Base-by-base conservation (phyloP, 2,329 filamentous ascomycete species). In the Colletotrichum tropicicola region DNA sequence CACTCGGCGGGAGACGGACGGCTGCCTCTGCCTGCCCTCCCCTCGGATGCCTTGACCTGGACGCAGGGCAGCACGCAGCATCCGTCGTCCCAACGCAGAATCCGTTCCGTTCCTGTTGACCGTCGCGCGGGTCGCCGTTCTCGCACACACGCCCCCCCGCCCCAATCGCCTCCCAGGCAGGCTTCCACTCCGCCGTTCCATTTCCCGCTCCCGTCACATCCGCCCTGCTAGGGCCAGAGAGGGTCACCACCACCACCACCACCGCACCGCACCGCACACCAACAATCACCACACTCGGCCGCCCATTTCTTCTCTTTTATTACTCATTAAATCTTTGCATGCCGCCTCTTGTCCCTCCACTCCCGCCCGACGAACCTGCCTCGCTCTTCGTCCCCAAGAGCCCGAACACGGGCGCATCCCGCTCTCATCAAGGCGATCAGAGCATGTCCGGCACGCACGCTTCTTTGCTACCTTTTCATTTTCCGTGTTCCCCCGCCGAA, bases 321-420 rank as follows among this genome's bases (percentile, higher is more conserved):
- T 66, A 64, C 59, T 64, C 53, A 66, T 64, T 54, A 64, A 53
- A 64, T 54, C 64, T 66, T 54, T 59, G 64, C 59, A 63, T 66
- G 59, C 59, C 51, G 59, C 41, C 39, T 63, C 63, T 58, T 39
- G 58, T 63, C 59, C 58, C 63, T 63, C 59, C 63, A 58, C 63
- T 63, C 45, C 49, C 51, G 45, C 52, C 63, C 30, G 27, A 45
- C 63, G 47, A 58, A n/a, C 39, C 47, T 43, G 27, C 47, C 47
- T 49, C 35, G 12, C 48, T 45, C 27, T 37, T 54, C 35, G 35
- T 21, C 44, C 51, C 32, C 23, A 57, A 48, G 27, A 48, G 17
- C 12, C 35, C 51, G 10, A 39, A 28, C 12, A 39, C 23, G 32
- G 19, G 17, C n/a, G 9, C 30, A 53, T 25, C 9, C 35, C 10